phyloP scores from a whole-genome alignment of 192 early-diverging fungal genomes.

The Entomortierella lignicola region DNA sequence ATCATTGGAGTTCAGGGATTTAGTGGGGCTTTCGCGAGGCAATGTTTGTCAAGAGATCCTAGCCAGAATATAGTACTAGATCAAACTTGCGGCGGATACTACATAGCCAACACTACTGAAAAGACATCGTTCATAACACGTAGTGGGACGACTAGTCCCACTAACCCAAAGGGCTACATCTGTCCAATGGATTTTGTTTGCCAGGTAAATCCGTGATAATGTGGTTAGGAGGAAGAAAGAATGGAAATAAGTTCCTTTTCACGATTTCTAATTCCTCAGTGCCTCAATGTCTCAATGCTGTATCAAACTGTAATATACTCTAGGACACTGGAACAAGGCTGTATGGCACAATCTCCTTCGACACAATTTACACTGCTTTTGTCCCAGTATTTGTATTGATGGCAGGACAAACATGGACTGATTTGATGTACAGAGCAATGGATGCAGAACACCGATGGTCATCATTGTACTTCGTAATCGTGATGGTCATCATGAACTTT shows the following conservation, averaged over 20 bases:
- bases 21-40: constrained; percentile 65
- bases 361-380: constrained; percentile 66
- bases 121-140: constrained; percentile 9
- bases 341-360: constrained; percentile 61
- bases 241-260: too few relatives aligned
- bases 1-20: constrained; percentile 71
- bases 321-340: constrained; percentile 40
- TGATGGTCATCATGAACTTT: constrained; percentile 71
- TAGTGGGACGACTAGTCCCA: constrained; percentile 1
- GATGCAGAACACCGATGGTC: constrained; percentile 65
- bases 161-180: constrained; percentile 63
- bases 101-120: constrained; percentile 1
- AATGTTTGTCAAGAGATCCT: constrained; percentile 54
- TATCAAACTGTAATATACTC: too few relatives aligned
- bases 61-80: neutral
- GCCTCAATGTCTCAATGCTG: too few relatives aligned
- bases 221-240: too few relatives aligned
- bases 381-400: constrained; percentile 66
- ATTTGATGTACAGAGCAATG: constrained; percentile 70
- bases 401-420: constrained; percentile 71
- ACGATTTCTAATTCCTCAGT: too few relatives aligned
- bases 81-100: constrained; percentile 53
- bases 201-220: too few relatives aligned
- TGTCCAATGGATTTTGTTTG: constrained; percentile 61
- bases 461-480: constrained; percentile 64